Evolutionary conservation across 2,329 filamentous ascomycete genomes (phyloP).

Genomic region (Ustulina deusta): DNA sequence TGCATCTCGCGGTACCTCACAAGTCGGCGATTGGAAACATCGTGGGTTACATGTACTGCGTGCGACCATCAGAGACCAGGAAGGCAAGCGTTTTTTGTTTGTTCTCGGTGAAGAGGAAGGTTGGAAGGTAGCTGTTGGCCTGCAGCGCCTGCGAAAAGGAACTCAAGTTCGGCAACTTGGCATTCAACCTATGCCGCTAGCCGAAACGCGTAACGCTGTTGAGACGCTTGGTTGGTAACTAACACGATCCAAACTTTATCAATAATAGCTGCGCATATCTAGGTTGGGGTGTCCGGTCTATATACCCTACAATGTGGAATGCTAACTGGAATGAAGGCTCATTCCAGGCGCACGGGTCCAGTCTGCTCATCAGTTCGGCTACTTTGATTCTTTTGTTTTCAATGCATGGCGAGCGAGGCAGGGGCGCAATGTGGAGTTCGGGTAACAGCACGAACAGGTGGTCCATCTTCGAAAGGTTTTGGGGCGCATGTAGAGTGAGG

Average conservation of each 20-base stretch:
- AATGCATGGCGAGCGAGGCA: conserved; percentile 46
- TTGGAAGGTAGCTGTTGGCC: conserved; percentile 74
- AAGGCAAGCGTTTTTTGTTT: conserved; percentile 74
- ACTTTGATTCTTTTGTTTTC: conserved; percentile 36
- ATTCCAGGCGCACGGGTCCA: conserved; percentile 28
- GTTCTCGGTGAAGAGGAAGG: conserved; percentile 73
- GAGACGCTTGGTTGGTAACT: conserved; percentile 68
- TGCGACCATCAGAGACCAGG: conserved; percentile 73
- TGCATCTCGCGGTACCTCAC: conserved; percentile 57
- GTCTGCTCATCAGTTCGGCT: conserved; percentile 1
- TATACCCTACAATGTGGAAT: conserved; percentile 31
- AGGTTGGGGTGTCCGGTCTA: conserved; percentile 33
- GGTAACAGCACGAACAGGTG: conserved; percentile 33
- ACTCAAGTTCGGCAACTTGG: conserved; percentile 70
- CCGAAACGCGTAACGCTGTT: conserved; percentile 67
- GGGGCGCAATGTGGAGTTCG: conserved; percentile 40
- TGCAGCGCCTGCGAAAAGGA: conserved; percentile 71
- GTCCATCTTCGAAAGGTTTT: conserved; percentile 23
- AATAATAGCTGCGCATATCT: background rate
- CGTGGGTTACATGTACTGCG: conserved; percentile 72
- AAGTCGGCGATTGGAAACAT: conserved; percentile 66
- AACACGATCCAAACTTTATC: background rate
- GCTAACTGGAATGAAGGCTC: conserved; percentile 25
- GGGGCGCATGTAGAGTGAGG: conserved; percentile 42
- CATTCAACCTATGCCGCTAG: conserved; percentile 65